These are phyloP conservation scores for Botrytis hyacinthi DNA, from an alignment of 2,329 filamentous ascomycete genomes.

Conservation along the genomic window DNA sequence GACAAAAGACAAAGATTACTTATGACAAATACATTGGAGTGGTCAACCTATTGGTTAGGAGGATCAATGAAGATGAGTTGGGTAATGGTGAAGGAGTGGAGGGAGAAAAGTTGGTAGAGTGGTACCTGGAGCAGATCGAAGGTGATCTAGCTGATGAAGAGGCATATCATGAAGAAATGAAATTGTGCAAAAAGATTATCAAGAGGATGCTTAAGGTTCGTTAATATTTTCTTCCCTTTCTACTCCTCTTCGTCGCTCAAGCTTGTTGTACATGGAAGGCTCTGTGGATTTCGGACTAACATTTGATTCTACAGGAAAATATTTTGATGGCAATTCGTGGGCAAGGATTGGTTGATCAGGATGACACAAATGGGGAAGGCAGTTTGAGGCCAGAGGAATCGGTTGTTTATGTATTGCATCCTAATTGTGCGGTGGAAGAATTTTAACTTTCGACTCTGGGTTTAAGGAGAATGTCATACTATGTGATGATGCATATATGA, in stretches of 20 bases:
- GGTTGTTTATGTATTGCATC: slow-evolving; percentile 85
- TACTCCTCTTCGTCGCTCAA: slow-evolving; percentile 11
- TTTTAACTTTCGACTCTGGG: slow-evolving; percentile 22
- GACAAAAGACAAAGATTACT: slow-evolving; percentile 77
- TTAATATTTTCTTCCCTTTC: slow-evolving; percentile 31
- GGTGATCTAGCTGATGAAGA: slow-evolving; percentile 77
- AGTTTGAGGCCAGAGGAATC: slow-evolving; percentile 46
- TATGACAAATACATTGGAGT: slow-evolving; percentile 94
- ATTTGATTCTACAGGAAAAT: slow-evolving; percentile 70
- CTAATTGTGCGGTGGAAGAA: slow-evolving; percentile 81
- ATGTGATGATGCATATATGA: slow-evolving; percentile 15
- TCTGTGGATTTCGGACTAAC: slow-evolving; percentile 32
- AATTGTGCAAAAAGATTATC: slow-evolving; percentile 77
- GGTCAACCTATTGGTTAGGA: slow-evolving; percentile 78
- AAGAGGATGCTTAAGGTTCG: slow-evolving; percentile 94
- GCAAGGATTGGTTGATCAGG: slow-evolving; percentile 52
- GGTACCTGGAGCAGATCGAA: slow-evolving; percentile 93
- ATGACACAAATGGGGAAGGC: slow-evolving; percentile 42
- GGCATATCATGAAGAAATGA: slow-evolving; percentile 72
- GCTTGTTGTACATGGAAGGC: slow-evolving; percentile 36
- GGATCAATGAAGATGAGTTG: slow-evolving; percentile 79
- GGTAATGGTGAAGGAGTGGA: slow-evolving; percentile 78
- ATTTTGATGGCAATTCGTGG: slow-evolving; percentile 79
- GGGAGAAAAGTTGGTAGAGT: slow-evolving; percentile 75
- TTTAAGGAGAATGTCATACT: neutral